These are phyloP conservation scores for Gentiana straminea DNA, from an alignment of 257 asterid genomes.

Conservation along the genomic window DNA sequence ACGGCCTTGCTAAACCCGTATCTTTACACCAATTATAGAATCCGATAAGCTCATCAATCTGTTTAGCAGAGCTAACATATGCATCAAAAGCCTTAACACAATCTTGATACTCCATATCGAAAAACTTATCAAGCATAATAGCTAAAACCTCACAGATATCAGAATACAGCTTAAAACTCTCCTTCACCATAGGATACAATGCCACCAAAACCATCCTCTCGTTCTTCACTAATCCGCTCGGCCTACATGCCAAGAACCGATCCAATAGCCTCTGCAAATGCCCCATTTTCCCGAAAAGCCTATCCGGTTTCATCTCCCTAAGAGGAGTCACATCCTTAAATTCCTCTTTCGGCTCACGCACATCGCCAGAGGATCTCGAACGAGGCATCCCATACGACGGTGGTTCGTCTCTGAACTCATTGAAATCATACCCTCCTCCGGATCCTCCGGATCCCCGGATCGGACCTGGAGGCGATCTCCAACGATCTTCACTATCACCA, in stretches of 20 bases:
- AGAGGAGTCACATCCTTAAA: conserved; percentile 55
- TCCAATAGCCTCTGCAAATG: conserved; percentile 71
- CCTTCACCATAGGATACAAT: conserved; percentile 45
- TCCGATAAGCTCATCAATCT: conserved; percentile 58
- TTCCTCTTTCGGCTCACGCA: conserved; percentile 35
- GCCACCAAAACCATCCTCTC: conserved; percentile 78
- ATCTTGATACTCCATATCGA: conserved; percentile 49
- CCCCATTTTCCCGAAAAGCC: conserved; percentile 61
- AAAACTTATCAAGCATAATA: conserved; percentile 60
- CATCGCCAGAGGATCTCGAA: conserved; percentile 62
- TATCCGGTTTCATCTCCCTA: conserved; percentile 59
- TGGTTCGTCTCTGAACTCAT: conserved; percentile 35
- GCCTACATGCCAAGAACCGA: conserved; percentile 57
- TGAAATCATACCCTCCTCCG: conserved; percentile 36
- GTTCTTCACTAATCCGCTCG: conserved; percentile 56
- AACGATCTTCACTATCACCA: conserved; percentile 7
- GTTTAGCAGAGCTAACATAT: conserved; percentile 53
- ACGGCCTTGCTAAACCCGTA: conserved; percentile 56
- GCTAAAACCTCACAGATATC: conserved; percentile 74
- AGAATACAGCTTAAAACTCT: conserved; percentile 64
- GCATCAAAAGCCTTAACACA: conserved; percentile 38
- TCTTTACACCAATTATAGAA: conserved; percentile 72
- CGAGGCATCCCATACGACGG: conserved; percentile 44
- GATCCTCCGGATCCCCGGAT: conserved; percentile 17
- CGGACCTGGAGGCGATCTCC: conserved; percentile 42